Conservation (phyloP, 179 eudicot species). For the Beta macrorhiza region DNA sequence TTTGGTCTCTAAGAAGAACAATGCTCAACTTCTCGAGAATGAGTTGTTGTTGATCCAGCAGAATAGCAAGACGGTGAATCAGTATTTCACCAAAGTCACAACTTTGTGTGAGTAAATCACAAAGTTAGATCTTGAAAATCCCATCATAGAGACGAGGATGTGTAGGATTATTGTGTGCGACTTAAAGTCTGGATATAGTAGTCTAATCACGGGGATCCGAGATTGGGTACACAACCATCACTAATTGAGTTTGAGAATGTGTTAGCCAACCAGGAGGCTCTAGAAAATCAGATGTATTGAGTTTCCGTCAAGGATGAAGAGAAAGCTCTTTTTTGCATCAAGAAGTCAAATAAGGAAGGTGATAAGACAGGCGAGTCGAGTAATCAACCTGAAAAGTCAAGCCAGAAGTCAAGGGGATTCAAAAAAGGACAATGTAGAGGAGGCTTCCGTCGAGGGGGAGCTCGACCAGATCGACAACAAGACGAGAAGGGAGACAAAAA, state of each 20-base stretch:
- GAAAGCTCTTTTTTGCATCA: no score
- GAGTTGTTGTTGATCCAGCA: slow-evolving; percentile 11
- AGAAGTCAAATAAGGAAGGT: no score
- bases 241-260: slow-evolving; percentile 19
- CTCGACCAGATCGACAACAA: not conserved
- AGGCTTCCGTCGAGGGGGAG: not conserved
- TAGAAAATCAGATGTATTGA: no score
- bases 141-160: no score
- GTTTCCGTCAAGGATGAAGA: no score
- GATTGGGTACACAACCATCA: slow-evolving; percentile 23
- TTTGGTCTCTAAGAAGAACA: no score
- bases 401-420: no score
- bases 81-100: slow-evolving; percentile 19
- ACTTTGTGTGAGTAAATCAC: not conserved
- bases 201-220: slow-evolving; percentile 4
- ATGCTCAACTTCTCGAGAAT: no score
- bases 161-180: not conserved
- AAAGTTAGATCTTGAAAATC: no score
- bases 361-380: no score
- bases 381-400: no score
- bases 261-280: not conserved
- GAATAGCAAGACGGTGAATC: slow-evolving; percentile 9
- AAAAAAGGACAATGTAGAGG: no score
- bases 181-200: slow-evolving; percentile 2
- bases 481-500: not conserved